Base-by-base conservation (phyloP, 2,329 filamentous ascomycete genomes). In the Ceratocystis destructans region DNA sequence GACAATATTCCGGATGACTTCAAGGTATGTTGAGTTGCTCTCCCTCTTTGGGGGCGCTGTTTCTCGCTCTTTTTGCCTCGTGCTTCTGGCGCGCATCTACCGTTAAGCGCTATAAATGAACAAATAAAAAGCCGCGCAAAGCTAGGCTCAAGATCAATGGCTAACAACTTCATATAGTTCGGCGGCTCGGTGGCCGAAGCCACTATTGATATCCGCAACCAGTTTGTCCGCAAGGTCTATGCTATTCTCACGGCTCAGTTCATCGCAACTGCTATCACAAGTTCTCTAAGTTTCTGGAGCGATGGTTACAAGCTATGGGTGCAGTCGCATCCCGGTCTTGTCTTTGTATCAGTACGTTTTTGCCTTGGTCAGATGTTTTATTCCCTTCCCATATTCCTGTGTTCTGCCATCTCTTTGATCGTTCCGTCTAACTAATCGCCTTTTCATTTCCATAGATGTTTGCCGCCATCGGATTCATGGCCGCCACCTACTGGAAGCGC, bases 1-100 rank as follows among this genome's bases (percentile, higher is more conserved):
- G 93, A 96, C 77, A 95, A 96, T 73, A 75, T 97, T 57, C 93
- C 93, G 1, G 93, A 97, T 79, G 93, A 97, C 77, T 97, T 97
- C 85, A 97, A 96, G 83, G 87, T 89, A 71, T 3, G 71, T 15
- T 15, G 37, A 12, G 37, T 41, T 12, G 2, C 37, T 4, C 37
- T 41, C 37, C 10, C 10, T 53, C 48, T 53, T 53, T 5, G 48
- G 12, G 2, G 17, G 33, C 25, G 33, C 41, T 2, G n/a, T 62
- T 45, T 45, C 8, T 53, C 15, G 12, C 17, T 61, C 55, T 22
- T 6, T 45, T 48, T 53, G 12, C 20, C 8, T 12, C 45, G 12
- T 37, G 22, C 50, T 22, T 55, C n/a, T 41, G 15, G 15, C 28
- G 55, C 55, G 31, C 15, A 31, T 31, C n/a, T 12, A 5, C 6